A percentile compares a stretch with the other conserved stretches of the same genome.
Conservation (phyloP, 179 eudicot genomes). For the Silene coronaria region DNA sequence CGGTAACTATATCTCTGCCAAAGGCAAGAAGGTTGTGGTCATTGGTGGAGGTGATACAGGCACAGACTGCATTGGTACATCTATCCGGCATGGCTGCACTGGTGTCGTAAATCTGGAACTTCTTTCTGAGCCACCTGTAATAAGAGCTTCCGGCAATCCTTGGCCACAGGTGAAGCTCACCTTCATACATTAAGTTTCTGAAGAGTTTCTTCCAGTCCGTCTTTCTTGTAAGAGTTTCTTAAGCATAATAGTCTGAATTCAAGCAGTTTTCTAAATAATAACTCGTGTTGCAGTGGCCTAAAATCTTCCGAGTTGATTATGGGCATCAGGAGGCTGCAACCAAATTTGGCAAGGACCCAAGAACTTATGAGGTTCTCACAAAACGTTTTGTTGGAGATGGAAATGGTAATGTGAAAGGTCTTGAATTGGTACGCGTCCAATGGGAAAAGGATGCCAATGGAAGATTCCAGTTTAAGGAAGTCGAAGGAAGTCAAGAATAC, state of each 20-base stretch:
- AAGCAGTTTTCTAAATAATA: neutral
- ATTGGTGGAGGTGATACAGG: constrained; percentile 99
- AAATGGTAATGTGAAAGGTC: constrained; percentile 76
- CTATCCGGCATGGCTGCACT: constrained; percentile 90
- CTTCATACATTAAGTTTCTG: neutral
- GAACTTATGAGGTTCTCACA: constrained; percentile 80
- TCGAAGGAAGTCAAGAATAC: constrained; percentile 73
- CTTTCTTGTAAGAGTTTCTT: neutral
- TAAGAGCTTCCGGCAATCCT: constrained; percentile 92
- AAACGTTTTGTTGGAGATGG: constrained; percentile 85
- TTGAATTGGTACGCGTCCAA: constrained; percentile 65
- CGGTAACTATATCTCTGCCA: constrained; percentile 82
- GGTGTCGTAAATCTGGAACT: constrained; percentile 75
- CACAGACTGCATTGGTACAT: constrained; percentile 96
- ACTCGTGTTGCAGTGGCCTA: constrained; percentile 76
- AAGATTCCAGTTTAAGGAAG: constrained; percentile 71
- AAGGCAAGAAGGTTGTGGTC: constrained; percentile 96
- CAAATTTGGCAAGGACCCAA: constrained; percentile 94
- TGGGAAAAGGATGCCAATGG: constrained; percentile 97
- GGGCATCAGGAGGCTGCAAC: constrained; percentile 93
- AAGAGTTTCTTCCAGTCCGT: neutral
- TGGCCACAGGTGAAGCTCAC: constrained; percentile 85
- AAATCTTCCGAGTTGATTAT: constrained; percentile 87
- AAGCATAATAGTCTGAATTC: neutral
- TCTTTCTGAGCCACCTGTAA: constrained; percentile 78